Conservation (phyloP, 805 yeast species). For the Torulaspora indica region DNA sequence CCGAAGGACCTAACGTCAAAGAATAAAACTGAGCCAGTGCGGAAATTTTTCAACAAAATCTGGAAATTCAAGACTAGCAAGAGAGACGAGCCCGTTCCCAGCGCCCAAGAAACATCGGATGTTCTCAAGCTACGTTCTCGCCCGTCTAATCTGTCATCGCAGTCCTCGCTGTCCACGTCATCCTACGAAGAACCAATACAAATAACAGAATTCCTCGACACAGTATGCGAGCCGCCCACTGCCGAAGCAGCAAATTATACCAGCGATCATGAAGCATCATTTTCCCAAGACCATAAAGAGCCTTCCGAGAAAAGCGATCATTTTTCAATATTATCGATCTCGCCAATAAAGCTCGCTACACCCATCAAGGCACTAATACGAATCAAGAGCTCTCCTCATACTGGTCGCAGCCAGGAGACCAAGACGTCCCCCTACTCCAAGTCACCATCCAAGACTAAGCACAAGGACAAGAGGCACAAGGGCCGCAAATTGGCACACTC, state of each 20-base stretch:
- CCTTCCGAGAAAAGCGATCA: slow-evolving; percentile 1
- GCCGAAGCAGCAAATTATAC: not conserved
- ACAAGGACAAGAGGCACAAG: slow-evolving; percentile 5
- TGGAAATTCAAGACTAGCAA: slow-evolving; percentile 9
- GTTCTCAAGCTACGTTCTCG: not conserved
- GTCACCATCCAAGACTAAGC: slow-evolving; percentile 11
- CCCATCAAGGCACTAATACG: slow-evolving; percentile 28
- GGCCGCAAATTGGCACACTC: slow-evolving; percentile 14
- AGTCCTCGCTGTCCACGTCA: slow-evolving; percentile 14
- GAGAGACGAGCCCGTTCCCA: not conserved
- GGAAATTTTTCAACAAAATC: slow-evolving; percentile 11
- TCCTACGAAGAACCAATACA: slow-evolving; percentile 27
- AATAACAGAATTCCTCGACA: slow-evolving; percentile 18
- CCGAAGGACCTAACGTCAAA: slow-evolving; percentile 5
- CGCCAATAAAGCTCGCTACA: slow-evolving; percentile 24
- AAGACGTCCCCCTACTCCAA: not conserved
- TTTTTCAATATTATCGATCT: slow-evolving; percentile 13
- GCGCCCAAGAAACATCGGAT: not conserved
- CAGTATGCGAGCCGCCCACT: slow-evolving; percentile 1
- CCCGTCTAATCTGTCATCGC: slow-evolving; percentile 3
- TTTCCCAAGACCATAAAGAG: not conserved
- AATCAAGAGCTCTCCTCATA: slow-evolving; percentile 22
- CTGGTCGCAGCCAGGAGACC: slow-evolving; percentile 3
- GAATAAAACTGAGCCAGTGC: slow-evolving; percentile 4
- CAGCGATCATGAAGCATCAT: not conserved